These are phyloP conservation scores for Fusarium praegraminearum DNA, from an alignment of 2,329 filamentous ascomycete species.

Conservation along the genomic window DNA sequence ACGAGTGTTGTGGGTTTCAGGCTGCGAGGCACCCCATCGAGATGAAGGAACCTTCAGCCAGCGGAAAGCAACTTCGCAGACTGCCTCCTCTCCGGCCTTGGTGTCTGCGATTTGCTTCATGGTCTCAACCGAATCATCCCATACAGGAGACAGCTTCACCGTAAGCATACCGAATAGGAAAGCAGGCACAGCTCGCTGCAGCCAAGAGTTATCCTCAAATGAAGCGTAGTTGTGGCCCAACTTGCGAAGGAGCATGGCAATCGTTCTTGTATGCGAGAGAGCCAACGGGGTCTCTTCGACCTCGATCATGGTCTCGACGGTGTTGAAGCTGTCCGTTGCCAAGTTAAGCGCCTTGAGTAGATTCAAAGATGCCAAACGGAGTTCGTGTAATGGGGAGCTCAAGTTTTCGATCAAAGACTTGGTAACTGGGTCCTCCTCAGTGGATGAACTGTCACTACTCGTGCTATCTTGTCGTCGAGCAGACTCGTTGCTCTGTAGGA, in stretches of 20 bases:
- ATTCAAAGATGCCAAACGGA: conserved; percentile 79
- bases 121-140: conserved; percentile 84
- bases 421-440: conserved; percentile 71
- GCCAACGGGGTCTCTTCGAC: conserved; percentile 84
- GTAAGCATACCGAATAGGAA: conserved; percentile 93
- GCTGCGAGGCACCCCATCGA: conserved; percentile 61
- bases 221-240: conserved; percentile 74
- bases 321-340: conserved; percentile 41
- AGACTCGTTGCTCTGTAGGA: conserved; percentile 36
- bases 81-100: conserved; percentile 76
- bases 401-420: conserved; percentile 78
- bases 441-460: conserved; percentile 57
- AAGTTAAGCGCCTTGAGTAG: conserved; percentile 72
- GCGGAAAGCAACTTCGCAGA: conserved; percentile 78
- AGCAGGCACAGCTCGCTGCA: conserved; percentile 78
- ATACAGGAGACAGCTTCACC: conserved; percentile 84
- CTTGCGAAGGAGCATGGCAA: conserved; percentile 88
- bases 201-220: conserved; percentile 70
- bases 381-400: conserved; percentile 77
- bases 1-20: conserved; percentile 51
- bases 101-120: conserved; percentile 80
- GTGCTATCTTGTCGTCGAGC: conserved; percentile 46
- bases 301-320: conserved; percentile 72
- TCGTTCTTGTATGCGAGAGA: conserved; percentile 78
- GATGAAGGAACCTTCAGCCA: conserved; percentile 77